A percentile compares a stretch with the other conserved stretches of the same genome.
Evolutionary conservation across 352 stramenopile species (phyloP).

Genomic region (Phytophthora sojae): DNA sequence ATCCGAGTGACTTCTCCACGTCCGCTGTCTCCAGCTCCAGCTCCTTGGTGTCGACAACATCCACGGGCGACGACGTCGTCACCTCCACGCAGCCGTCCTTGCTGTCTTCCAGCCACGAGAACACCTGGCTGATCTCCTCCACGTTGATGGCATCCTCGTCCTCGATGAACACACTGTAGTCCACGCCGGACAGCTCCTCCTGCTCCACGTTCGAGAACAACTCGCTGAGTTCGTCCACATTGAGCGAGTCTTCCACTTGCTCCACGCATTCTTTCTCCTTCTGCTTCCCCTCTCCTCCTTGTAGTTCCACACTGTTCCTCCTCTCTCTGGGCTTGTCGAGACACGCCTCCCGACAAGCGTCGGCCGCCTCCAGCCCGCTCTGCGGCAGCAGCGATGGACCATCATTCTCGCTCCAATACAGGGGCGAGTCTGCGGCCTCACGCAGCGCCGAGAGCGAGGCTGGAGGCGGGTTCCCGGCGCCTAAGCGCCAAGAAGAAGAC

Average conservation of each 20-base stretch:
- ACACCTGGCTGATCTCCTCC: slow-evolving; percentile 66
- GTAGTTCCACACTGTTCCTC: slow-evolving; percentile 11
- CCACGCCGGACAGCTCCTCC: slow-evolving; percentile 42
- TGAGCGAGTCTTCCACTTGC: slow-evolving; percentile 49
- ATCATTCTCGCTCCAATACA: slow-evolving; percentile 21
- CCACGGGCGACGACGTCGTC: slow-evolving; percentile 21
- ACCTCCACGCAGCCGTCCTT: slow-evolving; percentile 21
- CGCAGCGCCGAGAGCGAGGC: slow-evolving; percentile 14
- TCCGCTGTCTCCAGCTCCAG: slow-evolving; percentile 13
- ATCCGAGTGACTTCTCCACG: slow-evolving; percentile 1
- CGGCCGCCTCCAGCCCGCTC: slow-evolving; percentile 19
- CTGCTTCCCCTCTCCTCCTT: slow-evolving; percentile 18
- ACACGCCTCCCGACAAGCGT: slow-evolving; percentile 15
- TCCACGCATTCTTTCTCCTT: slow-evolving; percentile 27
- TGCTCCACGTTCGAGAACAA: slow-evolving; percentile 64
- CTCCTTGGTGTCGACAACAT: slow-evolving; percentile 31
- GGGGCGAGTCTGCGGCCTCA: slow-evolving; percentile 7
- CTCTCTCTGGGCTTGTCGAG: slow-evolving; percentile 31
- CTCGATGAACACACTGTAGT: slow-evolving; percentile 62
- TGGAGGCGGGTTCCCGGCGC: slow-evolving; percentile 30
- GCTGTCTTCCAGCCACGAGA: slow-evolving; percentile 46
- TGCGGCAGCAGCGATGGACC: slow-evolving; percentile 15
- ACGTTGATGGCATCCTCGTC: slow-evolving; percentile 61
- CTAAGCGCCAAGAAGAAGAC: slow-evolving; percentile 39
- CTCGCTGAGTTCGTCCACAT: slow-evolving; percentile 63